Conservation (phyloP, 306 rosid genomes). For the Bauhinia variegata region DNA sequence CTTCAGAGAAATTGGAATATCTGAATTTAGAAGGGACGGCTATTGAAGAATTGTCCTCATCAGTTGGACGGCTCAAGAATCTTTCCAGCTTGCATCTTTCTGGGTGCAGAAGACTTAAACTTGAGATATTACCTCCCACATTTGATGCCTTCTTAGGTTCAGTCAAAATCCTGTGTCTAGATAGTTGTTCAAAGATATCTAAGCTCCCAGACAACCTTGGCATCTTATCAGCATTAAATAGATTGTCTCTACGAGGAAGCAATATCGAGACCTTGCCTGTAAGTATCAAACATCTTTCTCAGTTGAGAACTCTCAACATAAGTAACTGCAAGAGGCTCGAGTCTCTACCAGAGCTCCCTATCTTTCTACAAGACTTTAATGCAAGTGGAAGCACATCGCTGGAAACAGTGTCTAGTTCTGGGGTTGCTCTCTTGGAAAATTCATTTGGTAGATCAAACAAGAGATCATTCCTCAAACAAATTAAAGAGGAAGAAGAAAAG, state of each 20-base stretch:
- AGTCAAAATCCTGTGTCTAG: background rate
- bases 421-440: background rate
- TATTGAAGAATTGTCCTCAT: background rate
- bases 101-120: background rate
- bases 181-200: background rate
- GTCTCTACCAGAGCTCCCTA: no score
- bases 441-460: background rate
- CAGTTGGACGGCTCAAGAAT: background rate
- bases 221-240: background rate
- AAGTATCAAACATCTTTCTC: background rate
- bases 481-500: background rate
- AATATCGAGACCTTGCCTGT: conserved; percentile 16
- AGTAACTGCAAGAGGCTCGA: background rate
- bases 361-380: conserved; percentile 20
- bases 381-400: conserved; percentile 7
- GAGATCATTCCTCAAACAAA: background rate
- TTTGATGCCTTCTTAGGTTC: background rate
- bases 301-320: background rate
- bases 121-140: background rate
- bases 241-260: conserved; percentile 8
- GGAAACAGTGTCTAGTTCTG: conserved; percentile 2
- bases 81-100: background rate
- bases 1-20: background rate
- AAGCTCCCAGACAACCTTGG: conserved; percentile 5
- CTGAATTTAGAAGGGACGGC: background rate